Percentiles rank a stretch among this genome's conserved stretches.
Evolutionary conservation across 129 eudicot species (phyloP).

Genomic region (Arctium lappa): DNA sequence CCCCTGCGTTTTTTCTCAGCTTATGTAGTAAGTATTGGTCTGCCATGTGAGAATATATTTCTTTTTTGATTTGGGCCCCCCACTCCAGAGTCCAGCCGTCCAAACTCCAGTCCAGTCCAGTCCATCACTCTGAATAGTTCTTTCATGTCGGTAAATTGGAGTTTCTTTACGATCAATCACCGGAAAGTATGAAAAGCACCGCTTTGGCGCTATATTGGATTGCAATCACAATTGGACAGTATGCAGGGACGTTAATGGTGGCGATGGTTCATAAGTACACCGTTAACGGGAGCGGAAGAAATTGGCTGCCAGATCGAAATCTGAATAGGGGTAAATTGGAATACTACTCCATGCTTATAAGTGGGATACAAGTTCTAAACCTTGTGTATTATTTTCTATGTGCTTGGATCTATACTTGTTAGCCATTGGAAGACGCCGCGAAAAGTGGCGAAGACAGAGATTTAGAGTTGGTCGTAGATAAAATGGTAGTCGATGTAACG

Average conservation of each 20-base stretch:
- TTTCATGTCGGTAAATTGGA: conserved; percentile 62
- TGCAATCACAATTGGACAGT: conserved; percentile 51
- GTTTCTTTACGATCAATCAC: conserved; percentile 75
- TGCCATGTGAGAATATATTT: too few relatives aligned
- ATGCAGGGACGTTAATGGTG: conserved; percentile 63
- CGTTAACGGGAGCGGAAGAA: conserved; percentile 24
- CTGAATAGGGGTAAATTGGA: conserved; percentile 62
- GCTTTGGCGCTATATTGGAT: conserved; percentile 58
- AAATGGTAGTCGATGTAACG: background rate
- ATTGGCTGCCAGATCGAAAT: conserved; percentile 81
- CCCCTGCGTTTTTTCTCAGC: too few relatives aligned
- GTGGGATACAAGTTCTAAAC: conserved; percentile 45
- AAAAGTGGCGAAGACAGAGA: conserved; percentile 29
- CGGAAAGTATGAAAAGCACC: conserved; percentile 86
- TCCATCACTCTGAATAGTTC: conserved; percentile 29
- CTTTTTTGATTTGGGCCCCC: too few relatives aligned
- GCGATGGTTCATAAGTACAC: conserved; percentile 54
- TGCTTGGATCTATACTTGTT: conserved; percentile 47
- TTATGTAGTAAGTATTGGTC: too few relatives aligned
- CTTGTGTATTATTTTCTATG: conserved; percentile 43
- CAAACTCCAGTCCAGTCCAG: too few relatives aligned
- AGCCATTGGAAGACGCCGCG: conserved; percentile 34
- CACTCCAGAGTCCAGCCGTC: too few relatives aligned
- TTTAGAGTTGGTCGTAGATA: conserved; percentile 36
- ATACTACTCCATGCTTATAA: conserved; percentile 55